A percentile compares a stretch with the other conserved stretches of the same genome.
phyloP scores from a whole-genome alignment of 306 rosid genomes.

The Benincasa hispida region DNA sequence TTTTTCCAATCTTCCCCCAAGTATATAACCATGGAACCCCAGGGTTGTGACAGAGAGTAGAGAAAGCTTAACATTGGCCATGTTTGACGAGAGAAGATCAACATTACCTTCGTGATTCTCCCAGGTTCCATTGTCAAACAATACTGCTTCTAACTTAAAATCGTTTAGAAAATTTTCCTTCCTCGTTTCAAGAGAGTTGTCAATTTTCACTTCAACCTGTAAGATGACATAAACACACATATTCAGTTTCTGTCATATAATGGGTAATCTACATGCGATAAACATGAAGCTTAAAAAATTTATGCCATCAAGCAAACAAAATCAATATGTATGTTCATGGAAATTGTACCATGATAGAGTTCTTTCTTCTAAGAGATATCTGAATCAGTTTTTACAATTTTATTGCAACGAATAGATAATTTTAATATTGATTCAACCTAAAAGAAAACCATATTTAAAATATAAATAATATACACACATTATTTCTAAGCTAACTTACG shows the following conservation, averaged over 20 bases:
- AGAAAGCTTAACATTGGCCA: slow-evolving; percentile 45
- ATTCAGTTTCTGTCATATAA: neutral
- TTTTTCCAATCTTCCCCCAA: slow-evolving; percentile 47
- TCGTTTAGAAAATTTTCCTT: slow-evolving; percentile 43
- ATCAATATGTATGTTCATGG: neutral
- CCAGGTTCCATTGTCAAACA: slow-evolving; percentile 61
- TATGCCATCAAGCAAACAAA: neutral
- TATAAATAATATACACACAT: no score
- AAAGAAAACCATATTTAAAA: neutral
- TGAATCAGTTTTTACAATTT: neutral
- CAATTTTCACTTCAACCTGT: slow-evolving; percentile 87
- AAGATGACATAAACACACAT: slow-evolving; percentile 3
- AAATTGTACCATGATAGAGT: neutral
- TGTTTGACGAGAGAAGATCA: slow-evolving; percentile 60
- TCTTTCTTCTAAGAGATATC: neutral
- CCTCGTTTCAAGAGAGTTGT: slow-evolving; percentile 45
- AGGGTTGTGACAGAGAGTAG: slow-evolving; percentile 18
- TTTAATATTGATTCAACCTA: neutral
- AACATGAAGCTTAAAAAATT: neutral
- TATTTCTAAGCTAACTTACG: no score
- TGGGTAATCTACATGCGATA: neutral
- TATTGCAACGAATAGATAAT: neutral
- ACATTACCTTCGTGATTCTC: slow-evolving; percentile 25
- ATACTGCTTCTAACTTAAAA: slow-evolving; percentile 55
- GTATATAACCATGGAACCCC: slow-evolving; percentile 62